These are phyloP conservation scores for Chlamydomonas sp. DNA, from an alignment of 139 green algal species.

Conservation along the genomic window DNA sequence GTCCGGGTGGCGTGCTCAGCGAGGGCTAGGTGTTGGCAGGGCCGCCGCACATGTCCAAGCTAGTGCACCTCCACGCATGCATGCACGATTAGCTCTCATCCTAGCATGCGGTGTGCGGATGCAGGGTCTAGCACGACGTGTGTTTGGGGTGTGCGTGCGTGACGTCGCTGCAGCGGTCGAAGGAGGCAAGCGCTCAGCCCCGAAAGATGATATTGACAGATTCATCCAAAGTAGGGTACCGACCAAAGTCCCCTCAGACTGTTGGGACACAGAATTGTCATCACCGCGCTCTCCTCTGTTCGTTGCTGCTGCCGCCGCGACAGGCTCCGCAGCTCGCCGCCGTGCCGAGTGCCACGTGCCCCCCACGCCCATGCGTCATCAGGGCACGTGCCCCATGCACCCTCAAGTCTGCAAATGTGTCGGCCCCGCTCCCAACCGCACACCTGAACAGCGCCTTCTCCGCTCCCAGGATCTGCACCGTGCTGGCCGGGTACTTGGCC, in stretches of 20 bases:
- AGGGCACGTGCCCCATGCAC: background rate
- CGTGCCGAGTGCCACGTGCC: too few species aligned
- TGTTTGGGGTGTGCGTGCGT: too few species aligned
- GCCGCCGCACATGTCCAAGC: background rate
- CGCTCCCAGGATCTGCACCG: constrained; percentile 99
- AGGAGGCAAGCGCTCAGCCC: constrained; percentile 13
- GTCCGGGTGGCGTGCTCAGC: background rate
- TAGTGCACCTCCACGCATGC: background rate
- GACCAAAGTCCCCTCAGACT: constrained; percentile 9
- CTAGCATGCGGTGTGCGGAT: too few species aligned
- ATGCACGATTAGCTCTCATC: background rate
- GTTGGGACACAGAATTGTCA: background rate
- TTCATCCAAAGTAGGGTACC: constrained; percentile 4
- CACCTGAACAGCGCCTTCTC: constrained; percentile 99
- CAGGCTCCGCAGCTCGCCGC: too few species aligned
- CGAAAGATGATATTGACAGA: constrained; percentile 18
- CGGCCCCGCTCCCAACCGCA: background rate
- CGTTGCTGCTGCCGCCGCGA: too few species aligned
- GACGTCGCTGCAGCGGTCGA: too few species aligned
- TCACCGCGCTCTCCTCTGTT: background rate
- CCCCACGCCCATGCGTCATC: too few species aligned
- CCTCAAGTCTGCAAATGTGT: background rate
- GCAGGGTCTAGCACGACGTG: too few species aligned
- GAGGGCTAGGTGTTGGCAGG: too few species aligned
- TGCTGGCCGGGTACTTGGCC: constrained; percentile 97